These are phyloP conservation scores for Diphasiastrum complanatum DNA, from an alignment of 83 land plant genomes.

Conservation along the genomic window DNA sequence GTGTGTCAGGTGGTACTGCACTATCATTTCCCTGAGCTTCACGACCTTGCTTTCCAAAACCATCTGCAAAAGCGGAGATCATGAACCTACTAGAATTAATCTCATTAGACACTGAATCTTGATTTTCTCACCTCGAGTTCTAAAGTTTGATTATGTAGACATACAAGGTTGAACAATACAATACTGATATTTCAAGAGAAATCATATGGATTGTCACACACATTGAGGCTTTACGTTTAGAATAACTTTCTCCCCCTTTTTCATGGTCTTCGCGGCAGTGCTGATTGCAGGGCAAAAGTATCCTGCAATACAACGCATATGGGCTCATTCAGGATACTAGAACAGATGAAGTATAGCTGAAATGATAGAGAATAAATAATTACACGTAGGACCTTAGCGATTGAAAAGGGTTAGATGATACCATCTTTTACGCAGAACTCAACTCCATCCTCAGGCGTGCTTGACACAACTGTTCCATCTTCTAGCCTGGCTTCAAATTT, in stretches of 20 bases:
- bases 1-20: too few species aligned
- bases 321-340: background rate
- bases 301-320: constrained; percentile 3
- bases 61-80: constrained; percentile 15
- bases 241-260: constrained; percentile 3
- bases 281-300: constrained; percentile 11
- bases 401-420: background rate
- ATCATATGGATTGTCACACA: too few species aligned
- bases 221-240: constrained; percentile 4
- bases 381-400: background rate
- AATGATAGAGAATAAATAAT: background rate
- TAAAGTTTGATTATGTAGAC: background rate
- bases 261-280: constrained; percentile 6
- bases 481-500: constrained; percentile 25
- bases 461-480: constrained; percentile 19
- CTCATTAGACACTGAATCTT: too few species aligned
- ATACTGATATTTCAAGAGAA: too few species aligned
- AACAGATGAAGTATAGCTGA: background rate
- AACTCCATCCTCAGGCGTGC: constrained; percentile 17
- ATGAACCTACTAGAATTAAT: too few species aligned
- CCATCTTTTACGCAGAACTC: constrained; percentile 27
- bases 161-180: background rate
- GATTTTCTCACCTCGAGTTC: background rate
- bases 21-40: too few species aligned
- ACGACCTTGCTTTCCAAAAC: too few species aligned